Percentiles rank a stretch among this genome's conserved stretches.
Evolutionary conservation across 2,329 filamentous ascomycete genomes (phyloP).

Genomic region (Allantophomopsis cytisporea): DNA sequence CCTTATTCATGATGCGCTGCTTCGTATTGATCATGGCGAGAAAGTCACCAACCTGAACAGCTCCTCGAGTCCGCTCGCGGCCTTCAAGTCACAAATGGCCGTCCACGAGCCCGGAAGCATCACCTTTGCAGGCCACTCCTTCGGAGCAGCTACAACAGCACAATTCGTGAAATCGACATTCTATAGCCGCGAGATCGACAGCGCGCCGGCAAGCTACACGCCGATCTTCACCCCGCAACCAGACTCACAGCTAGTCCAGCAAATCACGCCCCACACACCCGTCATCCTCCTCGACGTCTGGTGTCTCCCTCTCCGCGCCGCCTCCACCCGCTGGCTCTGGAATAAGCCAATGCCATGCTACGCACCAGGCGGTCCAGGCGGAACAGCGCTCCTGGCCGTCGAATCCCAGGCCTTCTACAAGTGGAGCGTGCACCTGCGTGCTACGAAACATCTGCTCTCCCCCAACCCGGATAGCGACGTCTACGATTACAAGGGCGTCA

Average conservation of each 20-base stretch:
- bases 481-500: conserved; percentile 3
- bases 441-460: conserved; percentile 53
- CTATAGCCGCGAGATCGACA: conserved; percentile 34
- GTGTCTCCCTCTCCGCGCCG: conserved; percentile 58
- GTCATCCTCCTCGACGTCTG: conserved; percentile 68
- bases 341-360: conserved; percentile 64
- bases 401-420: conserved; percentile 68
- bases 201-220: conserved; percentile 31
- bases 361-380: conserved; percentile 33
- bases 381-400: conserved; percentile 51
- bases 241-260: conserved; percentile 40
- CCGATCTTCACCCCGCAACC: conserved; percentile 47
- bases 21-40: conserved; percentile 47
- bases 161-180: conserved; percentile 73
- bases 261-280: conserved; percentile 55
- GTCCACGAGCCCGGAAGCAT: conserved; percentile 60
- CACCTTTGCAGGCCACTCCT: conserved; percentile 68
- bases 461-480: conserved; percentile 28
- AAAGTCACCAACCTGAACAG: conserved; percentile 37
- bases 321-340: conserved; percentile 48
- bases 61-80: conserved; percentile 32
- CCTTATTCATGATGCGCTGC: conserved; percentile 52
- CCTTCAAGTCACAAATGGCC: conserved; percentile 48
- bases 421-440: conserved; percentile 59
- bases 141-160: conserved; percentile 60